phyloP scores from a whole-genome alignment of 768 basidiomycete genomes.

The Lanmaoa rubissima region DNA sequence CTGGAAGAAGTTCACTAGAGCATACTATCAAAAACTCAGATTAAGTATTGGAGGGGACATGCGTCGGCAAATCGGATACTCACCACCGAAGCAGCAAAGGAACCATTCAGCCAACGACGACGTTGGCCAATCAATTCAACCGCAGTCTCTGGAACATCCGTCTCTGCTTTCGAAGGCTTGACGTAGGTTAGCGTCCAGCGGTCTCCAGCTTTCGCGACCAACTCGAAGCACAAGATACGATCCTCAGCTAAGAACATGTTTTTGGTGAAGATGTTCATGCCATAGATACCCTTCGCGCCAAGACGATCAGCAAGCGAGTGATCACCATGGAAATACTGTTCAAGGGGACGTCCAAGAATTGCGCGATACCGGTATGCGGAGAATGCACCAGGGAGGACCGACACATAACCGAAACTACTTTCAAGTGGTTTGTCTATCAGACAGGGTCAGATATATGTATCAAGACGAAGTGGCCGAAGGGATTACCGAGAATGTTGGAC shows the following conservation, averaged over 20 bases:
- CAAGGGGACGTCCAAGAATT: constrained; percentile 82
- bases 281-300: constrained; percentile 90
- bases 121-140: constrained; percentile 93
- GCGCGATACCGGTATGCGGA: constrained; percentile 94
- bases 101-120: constrained; percentile 95
- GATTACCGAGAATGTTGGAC: constrained; percentile 87
- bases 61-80: constrained; percentile 29
- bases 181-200: constrained; percentile 89
- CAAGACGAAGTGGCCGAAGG: background rate
- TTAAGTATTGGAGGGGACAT: background rate
- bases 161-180: constrained; percentile 94
- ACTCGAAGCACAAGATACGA: constrained; percentile 96
- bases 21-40: constrained; percentile 54
- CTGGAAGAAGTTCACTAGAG: constrained; percentile 89
- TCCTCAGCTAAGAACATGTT: constrained; percentile 92
- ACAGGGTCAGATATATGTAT: constrained; percentile 8
- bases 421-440: constrained; percentile 84
- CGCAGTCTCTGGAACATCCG: constrained; percentile 93
- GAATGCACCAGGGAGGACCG: constrained; percentile 95
- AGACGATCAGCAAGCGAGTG: constrained; percentile 88
- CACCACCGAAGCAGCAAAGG: constrained; percentile 89
- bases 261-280: constrained; percentile 97
- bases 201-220: constrained; percentile 87
- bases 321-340: constrained; percentile 87
- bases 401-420: constrained; percentile 94